Evolutionary conservation across 1,284 basidiomycete species (phyloP).

Genomic region (Fomitopsis schrenkii): DNA sequence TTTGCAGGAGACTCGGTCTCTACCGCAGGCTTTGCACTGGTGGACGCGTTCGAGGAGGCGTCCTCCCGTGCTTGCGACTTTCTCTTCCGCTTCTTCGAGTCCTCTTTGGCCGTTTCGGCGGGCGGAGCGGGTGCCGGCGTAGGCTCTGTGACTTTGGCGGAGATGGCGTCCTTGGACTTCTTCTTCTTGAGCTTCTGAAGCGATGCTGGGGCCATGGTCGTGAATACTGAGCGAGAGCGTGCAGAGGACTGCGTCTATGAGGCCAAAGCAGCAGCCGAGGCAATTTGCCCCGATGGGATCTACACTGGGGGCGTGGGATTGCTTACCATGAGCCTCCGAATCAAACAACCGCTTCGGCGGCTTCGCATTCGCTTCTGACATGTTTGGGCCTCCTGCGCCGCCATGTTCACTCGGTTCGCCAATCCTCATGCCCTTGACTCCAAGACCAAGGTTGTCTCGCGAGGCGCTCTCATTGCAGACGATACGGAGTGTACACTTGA

Average conservation of each 20-base stretch:
- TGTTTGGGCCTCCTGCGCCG: not conserved
- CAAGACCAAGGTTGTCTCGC: constrained; percentile 21
- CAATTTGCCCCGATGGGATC: not conserved
- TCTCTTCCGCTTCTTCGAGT: constrained; percentile 8
- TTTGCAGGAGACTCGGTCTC: not conserved
- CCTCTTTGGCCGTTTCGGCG: not conserved
- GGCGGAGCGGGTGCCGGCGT: not conserved
- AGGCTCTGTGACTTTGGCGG: not conserved
- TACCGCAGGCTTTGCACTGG: not conserved
- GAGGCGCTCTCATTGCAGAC: constrained; percentile 19
- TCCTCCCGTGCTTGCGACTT: constrained; percentile 4
- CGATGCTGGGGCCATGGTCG: not conserved
- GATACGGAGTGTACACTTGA: constrained; percentile 5
- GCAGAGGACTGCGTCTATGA: not conserved
- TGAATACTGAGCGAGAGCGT: not conserved
- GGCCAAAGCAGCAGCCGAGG: not conserved
- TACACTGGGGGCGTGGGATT: constrained; percentile 8
- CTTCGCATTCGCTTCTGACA: no score
- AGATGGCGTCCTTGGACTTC: constrained; percentile 3
- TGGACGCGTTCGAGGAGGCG: not conserved
- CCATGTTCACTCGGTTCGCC: constrained; percentile 23
- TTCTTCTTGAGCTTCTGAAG: constrained; percentile 6
- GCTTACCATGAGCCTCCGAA: constrained; percentile 15
- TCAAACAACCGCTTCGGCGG: constrained; percentile 15
- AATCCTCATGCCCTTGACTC: constrained; percentile 24